A percentile compares a stretch with the other conserved stretches of the same genome.
These are phyloP conservation scores for Zygosaccharomyces gambellarensis DNA, from an alignment of 805 yeast genomes.

Conservation along the genomic window DNA sequence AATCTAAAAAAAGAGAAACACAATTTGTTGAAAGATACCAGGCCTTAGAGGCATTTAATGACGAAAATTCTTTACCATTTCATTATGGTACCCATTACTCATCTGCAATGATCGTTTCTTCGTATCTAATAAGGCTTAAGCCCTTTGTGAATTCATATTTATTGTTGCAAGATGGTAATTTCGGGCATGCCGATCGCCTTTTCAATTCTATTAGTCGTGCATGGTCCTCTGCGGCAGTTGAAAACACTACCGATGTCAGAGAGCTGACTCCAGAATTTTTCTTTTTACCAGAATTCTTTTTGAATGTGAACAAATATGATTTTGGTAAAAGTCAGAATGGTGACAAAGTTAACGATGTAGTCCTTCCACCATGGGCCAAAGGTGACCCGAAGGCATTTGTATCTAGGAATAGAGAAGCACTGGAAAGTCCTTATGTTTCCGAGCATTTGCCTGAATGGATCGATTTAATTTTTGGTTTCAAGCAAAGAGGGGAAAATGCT, in stretches of 20 bases:
- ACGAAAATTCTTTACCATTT: conserved; percentile 63
- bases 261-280: conserved; percentile 85
- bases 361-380: conserved; percentile 79
- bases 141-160: conserved; percentile 80
- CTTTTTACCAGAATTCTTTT: conserved; percentile 72
- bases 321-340: conserved; percentile 70
- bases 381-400: conserved; percentile 71
- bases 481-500: conserved; percentile 71
- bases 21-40: conserved; percentile 69
- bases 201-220: conserved; percentile 72
- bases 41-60: conserved; percentile 59
- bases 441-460: conserved; percentile 77
- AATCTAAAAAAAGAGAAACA: conserved; percentile 50
- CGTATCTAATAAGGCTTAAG: conserved; percentile 67
- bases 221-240: conserved; percentile 75
- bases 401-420: conserved; percentile 70
- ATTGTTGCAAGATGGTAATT: conserved; percentile 77
- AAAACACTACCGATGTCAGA: conserved; percentile 81
- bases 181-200: conserved; percentile 82
- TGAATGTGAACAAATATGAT: conserved; percentile 59
- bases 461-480: conserved; percentile 75
- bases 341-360: conserved; percentile 52
- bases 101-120: conserved; percentile 88
- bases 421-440: conserved; percentile 79
- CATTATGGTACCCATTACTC: conserved; percentile 94